Conservation (phyloP, 2,329 filamentous ascomycete species). For the Aureobasidium sp. region DNA sequence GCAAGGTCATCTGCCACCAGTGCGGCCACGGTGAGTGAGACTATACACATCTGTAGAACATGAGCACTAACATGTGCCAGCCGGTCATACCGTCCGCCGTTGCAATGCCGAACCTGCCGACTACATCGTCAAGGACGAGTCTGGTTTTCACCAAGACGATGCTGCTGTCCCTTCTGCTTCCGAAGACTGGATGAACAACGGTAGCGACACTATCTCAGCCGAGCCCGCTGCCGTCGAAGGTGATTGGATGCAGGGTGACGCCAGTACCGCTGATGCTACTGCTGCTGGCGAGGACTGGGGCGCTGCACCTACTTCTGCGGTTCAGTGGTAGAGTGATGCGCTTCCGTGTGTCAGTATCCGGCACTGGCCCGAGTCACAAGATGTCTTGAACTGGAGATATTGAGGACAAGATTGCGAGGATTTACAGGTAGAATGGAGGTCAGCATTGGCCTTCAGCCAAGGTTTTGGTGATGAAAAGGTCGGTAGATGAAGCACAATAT, state of each 20-base stretch:
- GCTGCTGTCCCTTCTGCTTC: not conserved
- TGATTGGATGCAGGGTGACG: not conserved
- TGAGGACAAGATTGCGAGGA: too few relatives aligned
- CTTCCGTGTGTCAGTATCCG: too few relatives aligned
- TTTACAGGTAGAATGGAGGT: too few relatives aligned
- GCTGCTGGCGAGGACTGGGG: not conserved
- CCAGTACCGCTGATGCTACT: not conserved
- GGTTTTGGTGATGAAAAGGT: too few relatives aligned
- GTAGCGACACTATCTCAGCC: not conserved
- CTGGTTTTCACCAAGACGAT: not conserved
- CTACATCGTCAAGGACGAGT: not conserved
- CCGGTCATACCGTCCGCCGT: constrained; percentile 2
- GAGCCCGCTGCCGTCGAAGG: not conserved
- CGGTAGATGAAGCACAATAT: too few relatives aligned
- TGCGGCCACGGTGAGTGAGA: constrained; percentile 27
- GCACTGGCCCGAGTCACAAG: too few relatives aligned
- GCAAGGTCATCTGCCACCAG: constrained; percentile 38
- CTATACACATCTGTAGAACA: not conserved
- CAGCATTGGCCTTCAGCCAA: too few relatives aligned
- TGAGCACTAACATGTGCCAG: not conserved
- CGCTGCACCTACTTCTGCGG: not conserved
- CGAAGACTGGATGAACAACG: constrained; percentile 1
- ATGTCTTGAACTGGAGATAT: too few relatives aligned
- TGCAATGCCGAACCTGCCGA: not conserved
- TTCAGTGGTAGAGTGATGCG: not conserved